Evolutionary conservation across 441 rosid genomes (phyloP).

Genomic region (Brassica balearica): DNA sequence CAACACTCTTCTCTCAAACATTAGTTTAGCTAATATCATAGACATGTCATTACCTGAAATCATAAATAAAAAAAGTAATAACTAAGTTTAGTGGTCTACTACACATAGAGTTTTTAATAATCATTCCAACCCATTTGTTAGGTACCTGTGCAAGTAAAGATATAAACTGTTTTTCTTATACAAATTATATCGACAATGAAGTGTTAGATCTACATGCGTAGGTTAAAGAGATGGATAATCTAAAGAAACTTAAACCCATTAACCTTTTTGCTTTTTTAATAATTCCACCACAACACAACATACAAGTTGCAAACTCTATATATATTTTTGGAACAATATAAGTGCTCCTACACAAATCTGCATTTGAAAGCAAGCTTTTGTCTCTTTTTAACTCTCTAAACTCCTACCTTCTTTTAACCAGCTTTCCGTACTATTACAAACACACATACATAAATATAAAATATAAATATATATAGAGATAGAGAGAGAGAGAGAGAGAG

Average conservation of each 20-base stretch:
- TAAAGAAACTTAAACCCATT: slow-evolving; percentile 40
- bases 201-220: slow-evolving; percentile 30
- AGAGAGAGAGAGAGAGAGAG: not conserved
- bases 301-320: slow-evolving; percentile 43
- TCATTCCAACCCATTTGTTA: slow-evolving; percentile 3
- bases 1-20: too few relatives aligned
- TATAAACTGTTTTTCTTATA: not conserved
- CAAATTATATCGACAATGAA: slow-evolving; percentile 10
- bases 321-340: slow-evolving; percentile 22
- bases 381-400: slow-evolving; percentile 45
- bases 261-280: slow-evolving; percentile 34
- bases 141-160: slow-evolving; percentile 13
- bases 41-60: too few relatives aligned
- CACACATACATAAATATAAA: not conserved
- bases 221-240: slow-evolving; percentile 25
- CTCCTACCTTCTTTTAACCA: slow-evolving; percentile 44
- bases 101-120: not conserved
- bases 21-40: too few relatives aligned
- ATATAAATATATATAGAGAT: slow-evolving; percentile 11
- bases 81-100: slow-evolving; percentile 1
- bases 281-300: slow-evolving; percentile 32
- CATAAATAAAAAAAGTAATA: not conserved
- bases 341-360: slow-evolving; percentile 38
- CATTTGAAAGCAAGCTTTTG: slow-evolving; percentile 49
- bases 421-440: slow-evolving; percentile 26